Percentiles rank a stretch among this genome's conserved stretches.
phyloP scores from a whole-genome alignment of 2,329 filamentous ascomycete species.

The Cryphonectria radicalis region DNA sequence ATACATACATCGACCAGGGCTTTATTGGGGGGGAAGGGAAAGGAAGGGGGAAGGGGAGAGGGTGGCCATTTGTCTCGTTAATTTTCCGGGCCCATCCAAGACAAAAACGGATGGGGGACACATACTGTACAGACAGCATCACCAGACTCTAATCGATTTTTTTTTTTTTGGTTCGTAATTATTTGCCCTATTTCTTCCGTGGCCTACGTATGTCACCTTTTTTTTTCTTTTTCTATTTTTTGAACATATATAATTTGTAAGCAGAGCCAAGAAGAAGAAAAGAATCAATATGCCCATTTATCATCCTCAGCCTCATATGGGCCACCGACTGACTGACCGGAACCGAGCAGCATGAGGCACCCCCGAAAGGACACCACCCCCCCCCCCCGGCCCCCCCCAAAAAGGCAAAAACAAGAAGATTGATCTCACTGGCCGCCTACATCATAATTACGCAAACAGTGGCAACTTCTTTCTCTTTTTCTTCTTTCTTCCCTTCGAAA shows the following conservation, averaged over 20 bases:
- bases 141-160: too few species aligned
- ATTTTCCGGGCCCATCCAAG: background rate
- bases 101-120: background rate
- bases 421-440: background rate
- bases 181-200: too few species aligned
- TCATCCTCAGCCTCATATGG: background rate
- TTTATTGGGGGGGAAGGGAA: background rate
- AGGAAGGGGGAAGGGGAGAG: background rate
- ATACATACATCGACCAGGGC: conserved; percentile 1
- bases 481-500: background rate
- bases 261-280: background rate
- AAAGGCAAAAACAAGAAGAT: background rate
- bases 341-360: background rate
- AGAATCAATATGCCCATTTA: background rate
- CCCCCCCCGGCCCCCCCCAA: too few species aligned
- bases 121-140: background rate
- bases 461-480: background rate
- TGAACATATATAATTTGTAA: background rate
- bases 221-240: too few species aligned
- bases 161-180: too few species aligned
- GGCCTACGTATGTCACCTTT: background rate
- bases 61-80: background rate
- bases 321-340: background rate
- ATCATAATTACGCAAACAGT: conserved; percentile 9
- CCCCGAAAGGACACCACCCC: too few species aligned